These are phyloP conservation scores for Scedosporium apiospermum DNA, from an alignment of 2,329 filamentous ascomycete genomes.

Conservation along the genomic window DNA sequence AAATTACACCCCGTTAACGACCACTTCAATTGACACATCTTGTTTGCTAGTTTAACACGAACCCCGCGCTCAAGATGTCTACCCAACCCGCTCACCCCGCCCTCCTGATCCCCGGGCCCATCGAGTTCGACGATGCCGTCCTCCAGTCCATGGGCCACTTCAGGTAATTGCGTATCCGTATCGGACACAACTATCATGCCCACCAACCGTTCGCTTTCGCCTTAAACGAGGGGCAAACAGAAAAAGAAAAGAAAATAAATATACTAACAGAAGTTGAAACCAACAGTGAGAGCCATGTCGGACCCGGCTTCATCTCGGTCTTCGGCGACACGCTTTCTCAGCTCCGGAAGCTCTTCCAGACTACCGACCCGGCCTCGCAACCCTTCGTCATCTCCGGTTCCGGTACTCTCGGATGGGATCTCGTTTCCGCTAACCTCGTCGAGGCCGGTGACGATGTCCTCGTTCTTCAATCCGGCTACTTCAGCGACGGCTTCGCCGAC, in stretches of 20 bases:
- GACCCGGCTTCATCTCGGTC: conserved; percentile 74
- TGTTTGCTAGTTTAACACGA: background rate
- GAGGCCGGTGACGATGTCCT: conserved; percentile 86
- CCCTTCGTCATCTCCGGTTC: conserved; percentile 91
- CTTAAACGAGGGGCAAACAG: background rate
- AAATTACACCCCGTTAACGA: background rate
- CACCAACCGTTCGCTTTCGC: background rate
- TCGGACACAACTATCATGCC: background rate
- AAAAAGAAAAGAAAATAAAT: background rate
- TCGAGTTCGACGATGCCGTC: conserved; percentile 97
- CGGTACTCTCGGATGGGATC: conserved; percentile 92
- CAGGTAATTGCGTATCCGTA: conserved; percentile 41
- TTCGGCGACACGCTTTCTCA: conserved; percentile 86
- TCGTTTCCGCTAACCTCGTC: conserved; percentile 86
- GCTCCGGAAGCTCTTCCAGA: conserved; percentile 91
- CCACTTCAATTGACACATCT: background rate
- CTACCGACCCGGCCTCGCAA: conserved; percentile 69
- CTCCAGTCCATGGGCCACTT: conserved; percentile 92
- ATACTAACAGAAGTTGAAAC: background rate
- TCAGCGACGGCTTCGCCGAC: conserved; percentile 88
- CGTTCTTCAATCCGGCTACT: conserved; percentile 94
- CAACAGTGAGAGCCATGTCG: conserved; percentile 83
- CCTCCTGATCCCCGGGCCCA: conserved; percentile 91
- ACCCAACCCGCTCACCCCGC: conserved; percentile 55
- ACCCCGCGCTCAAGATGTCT: conserved; percentile 37